phyloP scores from a whole-genome alignment of 345 rosid genomes.

The Gossypium thurberi region DNA sequence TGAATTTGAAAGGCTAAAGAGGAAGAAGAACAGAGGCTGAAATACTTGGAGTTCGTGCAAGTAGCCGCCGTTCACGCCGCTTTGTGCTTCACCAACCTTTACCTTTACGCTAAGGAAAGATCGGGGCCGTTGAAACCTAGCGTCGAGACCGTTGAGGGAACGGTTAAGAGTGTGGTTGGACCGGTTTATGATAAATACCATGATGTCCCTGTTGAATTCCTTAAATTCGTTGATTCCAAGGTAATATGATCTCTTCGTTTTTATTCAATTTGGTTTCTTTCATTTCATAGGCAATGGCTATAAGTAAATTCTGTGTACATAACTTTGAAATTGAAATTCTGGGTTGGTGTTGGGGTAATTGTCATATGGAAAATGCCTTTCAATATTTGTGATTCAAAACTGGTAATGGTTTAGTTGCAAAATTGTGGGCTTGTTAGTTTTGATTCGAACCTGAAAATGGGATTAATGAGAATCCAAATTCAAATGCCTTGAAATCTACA shows the following conservation, averaged over 20 bases:
- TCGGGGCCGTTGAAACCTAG: constrained; percentile 78
- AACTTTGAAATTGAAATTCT: too few relatives aligned
- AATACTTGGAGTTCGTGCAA: constrained; percentile 78
- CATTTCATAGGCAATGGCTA: background rate
- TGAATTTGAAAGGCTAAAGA: constrained; percentile 23
- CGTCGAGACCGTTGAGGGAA: constrained; percentile 85
- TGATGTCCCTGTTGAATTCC: constrained; percentile 60
- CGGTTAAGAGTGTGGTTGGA: constrained; percentile 71
- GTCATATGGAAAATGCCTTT: background rate
- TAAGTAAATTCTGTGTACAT: background rate
- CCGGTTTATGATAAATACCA: constrained; percentile 75
- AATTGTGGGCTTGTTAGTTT: background rate
- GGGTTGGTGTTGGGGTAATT: background rate
- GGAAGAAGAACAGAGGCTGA: constrained; percentile 43
- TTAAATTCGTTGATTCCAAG: constrained; percentile 81
- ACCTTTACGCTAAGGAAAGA: constrained; percentile 65
- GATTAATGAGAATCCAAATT: too few relatives aligned
- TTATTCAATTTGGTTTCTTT: background rate
- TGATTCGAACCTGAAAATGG: background rate
- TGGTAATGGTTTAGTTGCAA: background rate
- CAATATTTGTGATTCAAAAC: background rate
- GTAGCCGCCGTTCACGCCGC: constrained; percentile 54
- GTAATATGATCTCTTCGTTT: constrained; percentile 13
- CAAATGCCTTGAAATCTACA: too few relatives aligned
- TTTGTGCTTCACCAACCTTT: constrained; percentile 46